These are phyloP conservation scores for Crithidia expoeki DNA, from an alignment of 208 protist species.

Conservation along the genomic window DNA sequence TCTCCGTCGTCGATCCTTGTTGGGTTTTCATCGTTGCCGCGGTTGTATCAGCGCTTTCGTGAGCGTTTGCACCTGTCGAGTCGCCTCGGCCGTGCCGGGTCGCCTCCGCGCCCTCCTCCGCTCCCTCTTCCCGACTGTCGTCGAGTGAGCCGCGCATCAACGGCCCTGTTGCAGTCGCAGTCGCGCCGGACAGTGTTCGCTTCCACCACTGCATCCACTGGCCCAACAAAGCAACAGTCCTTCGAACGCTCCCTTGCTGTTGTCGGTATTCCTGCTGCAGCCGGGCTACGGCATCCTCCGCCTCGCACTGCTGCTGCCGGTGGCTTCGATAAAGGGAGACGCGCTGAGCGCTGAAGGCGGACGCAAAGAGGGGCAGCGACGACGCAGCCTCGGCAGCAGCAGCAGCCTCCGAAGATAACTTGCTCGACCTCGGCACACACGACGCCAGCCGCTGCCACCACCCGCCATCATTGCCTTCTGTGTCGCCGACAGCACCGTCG, in stretches of 20 bases:
- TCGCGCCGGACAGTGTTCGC: slow-evolving; percentile 2
- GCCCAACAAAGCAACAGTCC: neutral
- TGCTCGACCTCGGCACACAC: neutral
- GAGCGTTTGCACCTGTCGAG: no score
- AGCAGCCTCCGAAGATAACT: neutral
- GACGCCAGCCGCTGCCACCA: slow-evolving; percentile 2
- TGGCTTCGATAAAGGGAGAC: slow-evolving; percentile 24
- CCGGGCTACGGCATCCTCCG: slow-evolving; percentile 9
- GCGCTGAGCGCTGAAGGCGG: slow-evolving; percentile 24
- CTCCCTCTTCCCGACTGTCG: slow-evolving; percentile 2
- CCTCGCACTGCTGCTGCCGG: slow-evolving; percentile 18
- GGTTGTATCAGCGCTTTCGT: neutral
- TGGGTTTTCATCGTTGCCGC: no score
- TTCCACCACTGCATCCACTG: slow-evolving; percentile 15
- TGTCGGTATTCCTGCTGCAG: slow-evolving; percentile 5
- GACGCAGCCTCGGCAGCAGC: neutral
- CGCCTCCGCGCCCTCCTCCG: neutral
- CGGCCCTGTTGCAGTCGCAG: neutral
- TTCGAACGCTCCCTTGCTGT: neutral
- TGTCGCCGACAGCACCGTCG: neutral
- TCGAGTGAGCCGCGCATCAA: neutral
- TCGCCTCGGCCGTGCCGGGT: neutral
- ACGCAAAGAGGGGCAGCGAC: slow-evolving; percentile 27
- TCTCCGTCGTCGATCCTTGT: no score
- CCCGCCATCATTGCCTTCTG: neutral